Conservation (phyloP, 345 rosid species). For the Firmiana major region DNA sequence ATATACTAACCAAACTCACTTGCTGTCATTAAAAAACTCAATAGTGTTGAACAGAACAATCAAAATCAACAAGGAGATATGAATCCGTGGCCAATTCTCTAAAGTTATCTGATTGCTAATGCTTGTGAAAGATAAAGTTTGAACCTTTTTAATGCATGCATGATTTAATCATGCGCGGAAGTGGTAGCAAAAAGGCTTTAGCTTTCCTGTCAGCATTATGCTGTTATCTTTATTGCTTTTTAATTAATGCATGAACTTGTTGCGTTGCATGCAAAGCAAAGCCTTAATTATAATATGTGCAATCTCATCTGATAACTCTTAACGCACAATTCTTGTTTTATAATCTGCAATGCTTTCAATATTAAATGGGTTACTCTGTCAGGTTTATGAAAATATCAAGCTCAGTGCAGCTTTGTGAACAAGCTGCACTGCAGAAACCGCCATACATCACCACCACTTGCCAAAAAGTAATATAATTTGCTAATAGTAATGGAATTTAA, state of each 20-base stretch:
- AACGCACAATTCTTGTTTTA: background rate
- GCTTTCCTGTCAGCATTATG: background rate
- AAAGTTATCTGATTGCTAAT: background rate
- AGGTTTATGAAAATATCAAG: background rate
- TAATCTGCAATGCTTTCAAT: background rate
- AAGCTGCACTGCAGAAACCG: constrained; percentile 24
- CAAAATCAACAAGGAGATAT: background rate
- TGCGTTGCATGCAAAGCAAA: background rate
- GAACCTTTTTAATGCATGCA: background rate
- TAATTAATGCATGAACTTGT: constrained; percentile 1
- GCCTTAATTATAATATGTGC: background rate
- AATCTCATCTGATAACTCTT: background rate
- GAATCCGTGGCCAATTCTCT: background rate
- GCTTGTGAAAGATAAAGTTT: constrained; percentile 6
- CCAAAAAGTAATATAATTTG: background rate
- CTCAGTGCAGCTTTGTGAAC: background rate
- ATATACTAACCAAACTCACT: background rate
- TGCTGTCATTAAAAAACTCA: background rate
- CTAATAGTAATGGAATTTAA: background rate
- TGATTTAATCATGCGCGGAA: background rate
- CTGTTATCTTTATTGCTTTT: background rate
- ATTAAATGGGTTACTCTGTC: background rate
- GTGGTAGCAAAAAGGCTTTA: background rate
- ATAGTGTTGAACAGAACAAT: background rate
- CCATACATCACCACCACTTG: constrained; percentile 45